A percentile compares a stretch with the other conserved stretches of the same genome.
These are phyloP conservation scores for Chenopodium album DNA, from an alignment of 148 eudicot species.

Conservation along the genomic window DNA sequence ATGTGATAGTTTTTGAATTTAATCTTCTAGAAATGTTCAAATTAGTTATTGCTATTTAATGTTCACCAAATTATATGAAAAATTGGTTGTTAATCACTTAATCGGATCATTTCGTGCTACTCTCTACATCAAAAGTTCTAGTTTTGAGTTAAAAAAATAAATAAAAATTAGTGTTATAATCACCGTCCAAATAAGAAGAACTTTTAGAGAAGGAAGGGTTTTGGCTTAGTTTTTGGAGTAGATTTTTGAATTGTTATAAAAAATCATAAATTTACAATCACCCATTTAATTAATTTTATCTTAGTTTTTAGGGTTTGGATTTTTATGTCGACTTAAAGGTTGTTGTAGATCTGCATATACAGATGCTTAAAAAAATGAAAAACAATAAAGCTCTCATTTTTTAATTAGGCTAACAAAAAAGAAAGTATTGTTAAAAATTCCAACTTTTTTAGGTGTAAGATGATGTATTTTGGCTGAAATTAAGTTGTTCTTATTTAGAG, in stretches of 20 bases:
- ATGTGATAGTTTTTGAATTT: neutral
- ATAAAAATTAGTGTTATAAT: too few relatives aligned
- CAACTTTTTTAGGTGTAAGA: neutral
- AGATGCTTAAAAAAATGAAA: neutral
- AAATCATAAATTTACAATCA: too few relatives aligned
- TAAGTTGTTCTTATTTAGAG: too few relatives aligned
- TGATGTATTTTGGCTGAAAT: neutral
- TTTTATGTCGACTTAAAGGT: slow-evolving; percentile 1
- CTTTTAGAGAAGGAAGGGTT: too few relatives aligned
- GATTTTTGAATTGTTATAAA: too few relatives aligned
- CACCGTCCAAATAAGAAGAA: too few relatives aligned
- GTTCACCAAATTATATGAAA: neutral
- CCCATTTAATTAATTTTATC: neutral
- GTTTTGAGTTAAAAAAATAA: too few relatives aligned
- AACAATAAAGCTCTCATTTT: neutral
- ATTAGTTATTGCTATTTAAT: neutral
- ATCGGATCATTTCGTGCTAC: neutral
- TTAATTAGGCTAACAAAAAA: neutral
- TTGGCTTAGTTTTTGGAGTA: too few relatives aligned
- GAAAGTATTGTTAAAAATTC: neutral
- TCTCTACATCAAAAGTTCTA: neutral
- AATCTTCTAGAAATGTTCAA: neutral
- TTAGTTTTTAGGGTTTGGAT: neutral
- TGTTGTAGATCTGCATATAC: slow-evolving; percentile 5
- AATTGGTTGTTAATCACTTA: neutral